Evolutionary conservation across 129 eudicot species (phyloP).

Genomic region (Oenanthe sinensis): DNA sequence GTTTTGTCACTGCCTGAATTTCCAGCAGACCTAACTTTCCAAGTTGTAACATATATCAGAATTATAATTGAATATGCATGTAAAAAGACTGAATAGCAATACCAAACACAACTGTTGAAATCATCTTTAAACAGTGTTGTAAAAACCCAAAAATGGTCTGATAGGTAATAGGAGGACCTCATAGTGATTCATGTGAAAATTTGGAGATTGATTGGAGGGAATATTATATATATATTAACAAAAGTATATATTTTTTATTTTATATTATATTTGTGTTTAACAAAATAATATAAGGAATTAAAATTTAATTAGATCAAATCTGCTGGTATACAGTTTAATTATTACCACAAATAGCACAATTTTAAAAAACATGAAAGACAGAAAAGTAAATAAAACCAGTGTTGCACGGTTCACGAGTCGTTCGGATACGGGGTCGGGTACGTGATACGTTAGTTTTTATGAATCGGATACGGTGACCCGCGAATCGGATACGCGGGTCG

Average conservation of each 20-base stretch:
- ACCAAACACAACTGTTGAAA: background rate
- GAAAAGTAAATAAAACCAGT: no score
- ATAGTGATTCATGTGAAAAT: background rate
- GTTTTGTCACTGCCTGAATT: slow-evolving; percentile 42
- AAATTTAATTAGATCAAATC: background rate
- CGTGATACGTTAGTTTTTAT: no score
- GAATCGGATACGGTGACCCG: no score
- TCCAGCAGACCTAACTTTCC: slow-evolving; percentile 73
- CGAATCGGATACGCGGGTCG: no score
- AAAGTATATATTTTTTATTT: no score
- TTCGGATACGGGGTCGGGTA: no score
- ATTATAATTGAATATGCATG: slow-evolving; percentile 3
- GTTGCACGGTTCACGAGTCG: no score
- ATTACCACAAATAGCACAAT: background rate
- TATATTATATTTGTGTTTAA: background rate
- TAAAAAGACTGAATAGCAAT: background rate
- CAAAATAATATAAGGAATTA: background rate
- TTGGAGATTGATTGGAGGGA: background rate
- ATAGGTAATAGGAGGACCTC: background rate
- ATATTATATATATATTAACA: no score
- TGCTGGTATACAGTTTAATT: background rate
- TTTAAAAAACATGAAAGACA: background rate
- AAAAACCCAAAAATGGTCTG: background rate
- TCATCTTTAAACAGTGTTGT: background rate
- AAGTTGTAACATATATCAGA: slow-evolving; percentile 36